Base-by-base conservation (phyloP, 257 asterid species). In the Capsicum chinense region DNA sequence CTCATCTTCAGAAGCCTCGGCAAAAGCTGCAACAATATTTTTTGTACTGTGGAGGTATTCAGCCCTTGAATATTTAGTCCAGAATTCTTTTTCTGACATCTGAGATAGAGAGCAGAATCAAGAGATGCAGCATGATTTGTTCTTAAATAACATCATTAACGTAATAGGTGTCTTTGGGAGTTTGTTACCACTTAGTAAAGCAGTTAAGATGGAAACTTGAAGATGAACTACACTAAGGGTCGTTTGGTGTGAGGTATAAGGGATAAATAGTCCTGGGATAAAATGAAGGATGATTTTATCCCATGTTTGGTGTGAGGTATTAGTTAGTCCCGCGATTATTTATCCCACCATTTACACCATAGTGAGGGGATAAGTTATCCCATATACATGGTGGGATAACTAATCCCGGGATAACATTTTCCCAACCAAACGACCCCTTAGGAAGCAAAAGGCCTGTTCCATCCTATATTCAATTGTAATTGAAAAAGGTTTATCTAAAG, bases 1-100 rank as follows among this genome's bases (percentile, higher is more conserved):
- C 91, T 96, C 99, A 86, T 96, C 99, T 89, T 92, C 97, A 88
- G 98, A 98, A 88, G 98, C 99, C 94, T 94, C 98, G 33, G 99
- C 99, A 85, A 98, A 98, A 66, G 99, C 99, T 64, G 97, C 97
- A 78, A 91, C 93, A 83, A 92, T 95, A 87, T 97, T 97, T 90
- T 87, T 95, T 79, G 98, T 94, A 84, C 99, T 93, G 87, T 96
- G 98, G 79, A 96, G 97, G 84, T 93, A 96, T 83, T 96, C 97
- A 42, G 99, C 99, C 85, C 98, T 92, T 13, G 99, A 96, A 86
- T 94, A 96, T 88, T 96, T 96, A 87, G 98, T 96, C 99, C 99
- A 96, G 87, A 96, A 96, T 90, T 94, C 98, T 87, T 89, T 92
- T 85, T 94, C 98, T 81, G 97, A 85, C 98, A 96, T 92, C 99